Conservation (phyloP, 1,284 basidiomycete species). For the Somion occarium region DNA sequence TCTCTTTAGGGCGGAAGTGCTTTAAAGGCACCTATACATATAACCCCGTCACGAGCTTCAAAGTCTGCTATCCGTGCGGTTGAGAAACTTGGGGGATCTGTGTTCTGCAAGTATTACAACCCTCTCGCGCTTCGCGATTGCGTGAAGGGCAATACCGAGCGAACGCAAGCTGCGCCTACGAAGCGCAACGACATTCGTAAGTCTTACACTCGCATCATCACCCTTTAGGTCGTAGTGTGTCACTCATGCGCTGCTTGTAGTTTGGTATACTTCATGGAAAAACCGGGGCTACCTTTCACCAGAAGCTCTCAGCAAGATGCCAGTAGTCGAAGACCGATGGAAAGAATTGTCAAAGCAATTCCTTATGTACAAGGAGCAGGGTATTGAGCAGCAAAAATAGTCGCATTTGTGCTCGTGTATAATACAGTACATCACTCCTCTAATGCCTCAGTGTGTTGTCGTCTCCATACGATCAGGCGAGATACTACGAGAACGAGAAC, state of each 20-base stretch:
- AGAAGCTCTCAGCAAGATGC: slow-evolving; percentile 50
- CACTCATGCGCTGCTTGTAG: too few relatives aligned
- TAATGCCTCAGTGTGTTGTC: slow-evolving; percentile 2
- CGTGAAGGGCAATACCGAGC: slow-evolving; percentile 66
- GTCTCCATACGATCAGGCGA: slow-evolving; percentile 19
- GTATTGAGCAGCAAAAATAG: slow-evolving; percentile 43
- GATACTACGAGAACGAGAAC: slow-evolving; percentile 25
- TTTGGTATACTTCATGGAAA: slow-evolving; percentile 71
- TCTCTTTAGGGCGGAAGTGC: slow-evolving; percentile 70
- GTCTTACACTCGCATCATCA: slow-evolving; percentile 33
- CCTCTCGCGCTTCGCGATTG: slow-evolving; percentile 78
- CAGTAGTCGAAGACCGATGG: slow-evolving; percentile 67
- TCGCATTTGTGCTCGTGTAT: neutral
- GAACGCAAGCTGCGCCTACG: slow-evolving; percentile 74
- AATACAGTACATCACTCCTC: neutral
- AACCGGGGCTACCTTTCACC: slow-evolving; percentile 73
- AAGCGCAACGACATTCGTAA: slow-evolving; percentile 80
- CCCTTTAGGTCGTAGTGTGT: too few relatives aligned
- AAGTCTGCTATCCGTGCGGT: slow-evolving; percentile 84
- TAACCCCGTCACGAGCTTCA: slow-evolving; percentile 84
- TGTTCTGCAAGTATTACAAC: slow-evolving; percentile 94
- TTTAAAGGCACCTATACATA: slow-evolving; percentile 73
- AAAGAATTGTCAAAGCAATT: slow-evolving; percentile 58
- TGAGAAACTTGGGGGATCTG: slow-evolving; percentile 76
- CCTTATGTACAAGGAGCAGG: slow-evolving; percentile 54